Base-by-base conservation (phyloP, 805 yeast species). In the Starmerella etchellsii region DNA sequence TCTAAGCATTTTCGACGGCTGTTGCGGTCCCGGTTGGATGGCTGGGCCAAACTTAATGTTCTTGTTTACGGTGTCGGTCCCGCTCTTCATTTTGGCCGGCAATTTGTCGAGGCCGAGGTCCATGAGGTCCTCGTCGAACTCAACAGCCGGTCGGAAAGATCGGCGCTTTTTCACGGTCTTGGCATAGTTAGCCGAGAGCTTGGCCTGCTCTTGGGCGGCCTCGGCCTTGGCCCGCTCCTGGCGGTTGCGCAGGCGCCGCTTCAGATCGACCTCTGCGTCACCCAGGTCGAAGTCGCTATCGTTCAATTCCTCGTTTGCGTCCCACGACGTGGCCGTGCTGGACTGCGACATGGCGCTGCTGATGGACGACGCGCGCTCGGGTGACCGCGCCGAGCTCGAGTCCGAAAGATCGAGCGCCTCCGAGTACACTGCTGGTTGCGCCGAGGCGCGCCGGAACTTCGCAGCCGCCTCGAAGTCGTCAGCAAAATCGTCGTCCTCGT, bases 51-150 rank as follows among this genome's bases (percentile, higher is more conserved):
- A 38, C 32, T 46, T 48, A 35, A 53, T 42, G 31, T 53, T 50
- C 20, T 43, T 36, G 41, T 52, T 49, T 13, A 46, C 47, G 1
- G 53, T 40, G n/a, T n/a, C n/a, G 25, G 25, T 23, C 13, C 52
- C 53, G 20, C 36, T 44, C 23, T 42, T 40, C 16, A 40, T 40
- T 16, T 44, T 23, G n/a, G 42, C 31, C 11, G 49, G 42, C 28
- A 51, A 34, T 24, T 42, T 44, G 14, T 52, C 54, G 15, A 49
- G 28, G 16, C 42, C 54, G 13, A 50, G 24, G n/a, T 50, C 54
- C 6, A 39, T 41, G n/a, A 42, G 14, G 14, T 43, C 51, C 13
- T 51, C 53, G 16, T 37, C 48, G 18, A 19, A 21, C 11, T 32
- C 37, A 4, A 32, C 24, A 18, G 37, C 31, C 15, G 38, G 37